Base-by-base conservation (phyloP, 805 yeast species). In the Teunomyces kruisii region DNA sequence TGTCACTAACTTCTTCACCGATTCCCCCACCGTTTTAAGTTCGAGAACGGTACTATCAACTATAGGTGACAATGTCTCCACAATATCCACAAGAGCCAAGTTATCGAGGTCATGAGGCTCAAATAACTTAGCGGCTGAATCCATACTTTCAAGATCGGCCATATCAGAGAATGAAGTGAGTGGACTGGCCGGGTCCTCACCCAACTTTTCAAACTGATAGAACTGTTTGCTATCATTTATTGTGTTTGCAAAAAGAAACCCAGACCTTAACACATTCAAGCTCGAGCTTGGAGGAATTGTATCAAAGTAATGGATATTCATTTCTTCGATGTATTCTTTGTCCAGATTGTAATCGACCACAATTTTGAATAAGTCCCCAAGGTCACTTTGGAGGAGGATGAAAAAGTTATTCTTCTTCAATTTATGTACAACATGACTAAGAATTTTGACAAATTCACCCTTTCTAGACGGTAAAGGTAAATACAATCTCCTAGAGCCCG, bases 141-240 rank as follows among this genome's bases (percentile, higher is more conserved):
- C 40, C 22, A 38, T n/a, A 9, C n/a, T 27, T 12, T 26, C 30
- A 14, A 27, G 32, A 14, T 38, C 40, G 10, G 40, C 30, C 17
- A 28, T 15, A 14, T 28, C 22, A 6, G 19, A 9, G 6, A 27
- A 16, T 7, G 40, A 16, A 8, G 30, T 22, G 7, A 35, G 28
- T 24, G 22, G 13, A 12, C 13, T 15, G 16, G 19, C 32, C 4
- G 73, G 65, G 4, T 76, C 81, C 39, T 79, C 83, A 1, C 95
- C 96, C 37, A 90, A 66, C 40, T 78, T 78, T 49, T 85, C 88
- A 55, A 92, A 86, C 59, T 89, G 96, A 56, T 83, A 88, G n/a
- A 87, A 68, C 14, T 70, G 62, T 54, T 84, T 87, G 55, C 84
- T 82, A 24, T 84, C 81, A 45, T 70, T 62, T 46, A 84, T 84